Evolutionary conservation across 371 early-diverging fungal genomes (phyloP).

Genomic region (Zopfochytrium polystomum): DNA sequence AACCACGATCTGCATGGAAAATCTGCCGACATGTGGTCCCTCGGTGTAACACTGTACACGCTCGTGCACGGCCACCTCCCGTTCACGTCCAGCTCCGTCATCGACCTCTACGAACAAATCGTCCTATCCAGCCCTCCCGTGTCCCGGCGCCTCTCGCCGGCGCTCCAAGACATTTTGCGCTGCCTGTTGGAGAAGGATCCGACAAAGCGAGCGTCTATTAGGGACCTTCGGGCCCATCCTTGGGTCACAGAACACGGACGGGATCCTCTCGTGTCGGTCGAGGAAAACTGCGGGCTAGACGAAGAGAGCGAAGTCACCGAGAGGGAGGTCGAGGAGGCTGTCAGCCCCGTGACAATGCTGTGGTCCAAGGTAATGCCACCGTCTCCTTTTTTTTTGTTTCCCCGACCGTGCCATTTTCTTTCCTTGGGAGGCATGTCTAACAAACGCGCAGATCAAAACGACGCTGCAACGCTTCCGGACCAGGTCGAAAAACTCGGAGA

Average conservation of each 20-base stretch:
- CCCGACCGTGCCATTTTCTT: too few species aligned
- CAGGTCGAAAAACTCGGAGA: too few species aligned
- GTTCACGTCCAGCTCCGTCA: slow-evolving; percentile 65
- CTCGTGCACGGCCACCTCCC: slow-evolving; percentile 89
- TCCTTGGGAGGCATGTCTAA: too few species aligned
- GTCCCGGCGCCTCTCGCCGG: slow-evolving; percentile 19
- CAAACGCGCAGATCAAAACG: too few species aligned
- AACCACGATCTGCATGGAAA: slow-evolving; percentile 43
- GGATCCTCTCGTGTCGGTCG: slow-evolving; percentile 65
- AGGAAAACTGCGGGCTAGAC: slow-evolving; percentile 75
- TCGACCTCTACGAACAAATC: slow-evolving; percentile 72
- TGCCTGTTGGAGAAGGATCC: slow-evolving; percentile 80
- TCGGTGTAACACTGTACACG: slow-evolving; percentile 88
- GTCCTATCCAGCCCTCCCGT: slow-evolving; percentile 49
- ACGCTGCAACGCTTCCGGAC: too few species aligned
- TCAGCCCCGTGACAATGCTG: slow-evolving; percentile 53
- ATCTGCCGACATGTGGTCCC: slow-evolving; percentile 51
- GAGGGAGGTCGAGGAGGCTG: slow-evolving; percentile 79
- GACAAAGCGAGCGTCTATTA: slow-evolving; percentile 67
- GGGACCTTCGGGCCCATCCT: slow-evolving; percentile 64
- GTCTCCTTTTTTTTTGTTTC: slow-evolving; percentile 4
- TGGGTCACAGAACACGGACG: slow-evolving; percentile 81
- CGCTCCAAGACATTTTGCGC: slow-evolving; percentile 62
- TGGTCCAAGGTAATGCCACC: slow-evolving; percentile 29
- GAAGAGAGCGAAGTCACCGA: slow-evolving; percentile 80